Percentiles rank a stretch among this genome's conserved stretches.
phyloP scores from a whole-genome alignment of 2,329 filamentous ascomycete genomes.

The Neofusicoccum ribis region DNA sequence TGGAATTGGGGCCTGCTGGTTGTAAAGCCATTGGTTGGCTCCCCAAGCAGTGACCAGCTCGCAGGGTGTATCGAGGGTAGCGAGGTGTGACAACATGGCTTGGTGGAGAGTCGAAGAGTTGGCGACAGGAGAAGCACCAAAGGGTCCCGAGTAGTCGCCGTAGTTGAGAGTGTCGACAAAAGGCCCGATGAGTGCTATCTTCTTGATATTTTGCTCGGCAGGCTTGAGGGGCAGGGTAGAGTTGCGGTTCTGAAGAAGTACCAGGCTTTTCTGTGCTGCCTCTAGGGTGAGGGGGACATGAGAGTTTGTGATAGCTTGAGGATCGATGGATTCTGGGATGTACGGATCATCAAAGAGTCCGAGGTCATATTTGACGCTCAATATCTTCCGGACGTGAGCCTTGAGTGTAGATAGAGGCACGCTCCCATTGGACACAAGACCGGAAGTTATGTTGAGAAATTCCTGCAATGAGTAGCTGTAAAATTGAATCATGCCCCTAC shows the following conservation, averaged over 20 bases:
- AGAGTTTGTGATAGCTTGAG: constrained; percentile 36
- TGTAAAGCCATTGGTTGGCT: constrained; percentile 47
- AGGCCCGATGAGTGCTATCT: constrained; percentile 45
- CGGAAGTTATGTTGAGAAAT: constrained; percentile 37
- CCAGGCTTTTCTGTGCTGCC: constrained; percentile 46
- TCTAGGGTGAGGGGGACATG: constrained; percentile 43
- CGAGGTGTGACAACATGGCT: constrained; percentile 35
- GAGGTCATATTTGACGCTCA: constrained; percentile 47
- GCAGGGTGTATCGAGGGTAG: constrained; percentile 25
- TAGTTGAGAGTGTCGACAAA: constrained; percentile 46
- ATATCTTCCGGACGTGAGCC: constrained; percentile 39
- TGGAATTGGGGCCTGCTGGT: constrained; percentile 47
- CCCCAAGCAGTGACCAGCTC: constrained; percentile 46
- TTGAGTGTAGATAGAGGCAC: constrained; percentile 39
- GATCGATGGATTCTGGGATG: constrained; percentile 37
- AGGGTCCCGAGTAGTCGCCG: constrained; percentile 47
- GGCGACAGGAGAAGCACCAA: constrained; percentile 43
- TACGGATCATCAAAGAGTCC: constrained; percentile 45
- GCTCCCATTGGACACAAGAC: constrained; percentile 39
- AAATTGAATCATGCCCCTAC: constrained; percentile 45
- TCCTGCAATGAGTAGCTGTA: constrained; percentile 46
- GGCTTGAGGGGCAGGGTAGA: constrained; percentile 40
- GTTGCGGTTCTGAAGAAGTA: constrained; percentile 46
- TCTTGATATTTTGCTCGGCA: constrained; percentile 30
- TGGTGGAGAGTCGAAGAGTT: constrained; percentile 43